Conservation (phyloP, 805 yeast genomes). For the Komagataella kurtzmanii region DNA sequence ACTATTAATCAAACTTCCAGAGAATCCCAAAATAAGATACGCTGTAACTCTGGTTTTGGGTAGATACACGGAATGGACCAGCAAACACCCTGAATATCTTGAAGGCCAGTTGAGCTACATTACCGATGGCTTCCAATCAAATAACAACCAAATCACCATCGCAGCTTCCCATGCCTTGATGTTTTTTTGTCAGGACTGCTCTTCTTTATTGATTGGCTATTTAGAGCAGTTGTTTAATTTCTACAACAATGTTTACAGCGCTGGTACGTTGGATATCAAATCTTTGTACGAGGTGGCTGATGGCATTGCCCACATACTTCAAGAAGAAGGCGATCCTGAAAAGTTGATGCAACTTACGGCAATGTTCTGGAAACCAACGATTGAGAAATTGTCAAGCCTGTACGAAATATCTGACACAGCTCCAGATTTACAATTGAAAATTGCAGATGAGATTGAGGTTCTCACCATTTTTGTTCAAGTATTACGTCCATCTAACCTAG, state of each 20-base stretch:
- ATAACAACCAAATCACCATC: constrained; percentile 38
- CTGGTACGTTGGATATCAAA: constrained; percentile 38
- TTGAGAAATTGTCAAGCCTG: constrained; percentile 28
- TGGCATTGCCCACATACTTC: constrained; percentile 77
- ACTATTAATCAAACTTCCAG: constrained; percentile 56
- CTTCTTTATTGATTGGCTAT: constrained; percentile 45
- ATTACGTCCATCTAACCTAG: constrained; percentile 32
- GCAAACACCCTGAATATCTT: constrained; percentile 69
- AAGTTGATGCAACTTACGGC: constrained; percentile 38
- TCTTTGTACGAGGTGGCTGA: constrained; percentile 74
- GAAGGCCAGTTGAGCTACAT: constrained; percentile 79
- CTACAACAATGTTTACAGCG: constrained; percentile 40
- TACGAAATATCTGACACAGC: constrained; percentile 6
- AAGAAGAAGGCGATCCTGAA: constrained; percentile 36
- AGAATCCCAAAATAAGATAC: constrained; percentile 75
- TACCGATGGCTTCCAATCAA: constrained; percentile 49
- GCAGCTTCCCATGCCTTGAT: constrained; percentile 91
- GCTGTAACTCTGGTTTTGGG: constrained; percentile 91
- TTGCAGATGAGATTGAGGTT: constrained; percentile 68
- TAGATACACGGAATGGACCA: constrained; percentile 93
- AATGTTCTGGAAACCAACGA: constrained; percentile 56
- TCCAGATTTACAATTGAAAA: constrained; percentile 14
- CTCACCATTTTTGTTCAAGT: constrained; percentile 46
- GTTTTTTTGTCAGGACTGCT: constrained; percentile 91
- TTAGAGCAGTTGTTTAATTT: constrained; percentile 66